Evolutionary conservation across 139 green algal species (phyloP).

Genomic region (Diplosphaera chodatii): DNA sequence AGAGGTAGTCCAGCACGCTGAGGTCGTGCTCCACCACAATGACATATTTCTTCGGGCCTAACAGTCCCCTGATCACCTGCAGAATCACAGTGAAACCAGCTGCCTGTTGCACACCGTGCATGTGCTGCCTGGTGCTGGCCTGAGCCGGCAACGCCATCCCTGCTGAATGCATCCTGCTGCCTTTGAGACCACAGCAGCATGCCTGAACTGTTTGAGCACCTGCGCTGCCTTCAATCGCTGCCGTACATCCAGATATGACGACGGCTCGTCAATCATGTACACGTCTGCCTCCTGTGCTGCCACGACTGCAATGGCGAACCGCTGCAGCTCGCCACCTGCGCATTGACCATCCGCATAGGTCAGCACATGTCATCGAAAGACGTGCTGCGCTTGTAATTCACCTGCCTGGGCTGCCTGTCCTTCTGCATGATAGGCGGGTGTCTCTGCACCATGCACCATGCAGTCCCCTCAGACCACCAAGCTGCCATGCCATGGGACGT

Average conservation of each 20-base stretch:
- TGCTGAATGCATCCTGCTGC: too few relatives aligned
- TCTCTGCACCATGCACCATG: too few relatives aligned
- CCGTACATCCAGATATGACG: slow-evolving; percentile 94
- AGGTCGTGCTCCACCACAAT: slow-evolving; percentile 96
- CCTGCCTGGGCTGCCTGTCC: too few relatives aligned
- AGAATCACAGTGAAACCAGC: too few relatives aligned
- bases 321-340: slow-evolving; percentile 89
- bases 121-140: too few relatives aligned
- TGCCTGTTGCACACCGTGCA: too few relatives aligned
- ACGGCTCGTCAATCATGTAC: slow-evolving; percentile 99
- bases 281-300: slow-evolving; percentile 83
- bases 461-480: too few relatives aligned
- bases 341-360: neutral
- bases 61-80: slow-evolving; percentile 78
- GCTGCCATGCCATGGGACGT: too few relatives aligned
- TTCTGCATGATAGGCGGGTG: too few relatives aligned
- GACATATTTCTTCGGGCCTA: slow-evolving; percentile 80
- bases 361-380: too few relatives aligned
- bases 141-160: neutral
- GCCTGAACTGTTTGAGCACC: slow-evolving; percentile 18
- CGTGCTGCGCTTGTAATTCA: too few relatives aligned
- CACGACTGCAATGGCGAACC: slow-evolving; percentile 96
- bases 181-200: too few relatives aligned
- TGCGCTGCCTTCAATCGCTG: slow-evolving; percentile 91
- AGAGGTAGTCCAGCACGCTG: slow-evolving; percentile 98